These are phyloP conservation scores for Metschnikowia corniflorae DNA, from an alignment of 805 yeast species.

Conservation along the genomic window DNA sequence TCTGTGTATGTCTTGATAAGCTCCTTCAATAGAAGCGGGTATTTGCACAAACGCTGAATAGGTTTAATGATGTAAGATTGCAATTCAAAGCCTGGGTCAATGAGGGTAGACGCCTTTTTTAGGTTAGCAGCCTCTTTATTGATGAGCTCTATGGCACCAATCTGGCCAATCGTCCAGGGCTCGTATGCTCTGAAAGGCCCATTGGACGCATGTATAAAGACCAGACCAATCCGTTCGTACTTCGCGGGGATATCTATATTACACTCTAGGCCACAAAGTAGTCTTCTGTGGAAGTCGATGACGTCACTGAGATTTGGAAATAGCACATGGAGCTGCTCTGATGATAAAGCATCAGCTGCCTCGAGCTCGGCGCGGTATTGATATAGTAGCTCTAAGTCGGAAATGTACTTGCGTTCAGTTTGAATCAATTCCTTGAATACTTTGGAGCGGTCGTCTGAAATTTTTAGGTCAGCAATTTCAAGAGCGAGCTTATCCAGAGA, in stretches of 20 bases:
- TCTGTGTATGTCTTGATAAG: slow-evolving; percentile 57
- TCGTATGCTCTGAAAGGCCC: slow-evolving; percentile 85
- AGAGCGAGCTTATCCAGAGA: slow-evolving; percentile 8
- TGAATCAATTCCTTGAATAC: slow-evolving; percentile 81
- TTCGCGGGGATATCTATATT: slow-evolving; percentile 71
- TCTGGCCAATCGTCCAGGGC: slow-evolving; percentile 91
- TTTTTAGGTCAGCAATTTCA: slow-evolving; percentile 23
- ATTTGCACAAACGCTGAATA: slow-evolving; percentile 92
- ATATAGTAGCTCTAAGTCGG: slow-evolving; percentile 75
- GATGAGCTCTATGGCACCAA: slow-evolving; percentile 80
- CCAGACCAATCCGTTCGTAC: slow-evolving; percentile 83
- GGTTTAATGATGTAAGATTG: slow-evolving; percentile 91
- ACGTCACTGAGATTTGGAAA: slow-evolving; percentile 84
- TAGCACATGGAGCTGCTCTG: slow-evolving; percentile 74
- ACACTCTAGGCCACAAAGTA: slow-evolving; percentile 84
- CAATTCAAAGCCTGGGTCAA: slow-evolving; percentile 83
- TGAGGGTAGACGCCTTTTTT: slow-evolving; percentile 50
- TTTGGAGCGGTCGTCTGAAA: slow-evolving; percentile 61
- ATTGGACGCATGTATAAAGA: slow-evolving; percentile 76
- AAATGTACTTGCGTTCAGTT: slow-evolving; percentile 90
- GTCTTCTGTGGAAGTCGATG: slow-evolving; percentile 88
- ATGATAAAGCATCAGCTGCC: slow-evolving; percentile 61
- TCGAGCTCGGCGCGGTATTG: slow-evolving; percentile 66
- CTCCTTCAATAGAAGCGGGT: slow-evolving; percentile 79
- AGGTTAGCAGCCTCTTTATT: slow-evolving; percentile 58